phyloP scores from a whole-genome alignment of 2,329 filamentous ascomycete genomes.

The Curvularia eragrostidis region DNA sequence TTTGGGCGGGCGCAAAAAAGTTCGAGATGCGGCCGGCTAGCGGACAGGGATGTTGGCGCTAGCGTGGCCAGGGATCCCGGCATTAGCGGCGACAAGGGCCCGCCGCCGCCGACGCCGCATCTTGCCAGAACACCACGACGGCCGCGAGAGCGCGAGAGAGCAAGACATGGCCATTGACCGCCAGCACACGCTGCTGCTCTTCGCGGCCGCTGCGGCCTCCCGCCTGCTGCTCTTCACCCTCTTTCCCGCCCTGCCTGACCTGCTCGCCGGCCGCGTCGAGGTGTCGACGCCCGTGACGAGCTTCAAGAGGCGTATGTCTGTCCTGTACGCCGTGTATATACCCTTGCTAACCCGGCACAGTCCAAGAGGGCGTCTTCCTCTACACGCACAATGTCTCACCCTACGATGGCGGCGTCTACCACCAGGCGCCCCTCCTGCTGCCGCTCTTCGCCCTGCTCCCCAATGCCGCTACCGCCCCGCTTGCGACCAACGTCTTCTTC shows the following conservation, averaged over 20 bases:
- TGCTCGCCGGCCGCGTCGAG: conserved; percentile 90
- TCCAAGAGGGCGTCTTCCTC: conserved; percentile 95
- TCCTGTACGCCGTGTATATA: too few relatives aligned
- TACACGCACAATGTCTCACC: conserved; percentile 97
- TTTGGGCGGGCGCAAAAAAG: conserved; percentile 39
- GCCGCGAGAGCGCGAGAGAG: neutral
- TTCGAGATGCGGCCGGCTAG: conserved; percentile 33
- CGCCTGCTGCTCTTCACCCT: conserved; percentile 79
- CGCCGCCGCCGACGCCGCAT: conserved; percentile 5
- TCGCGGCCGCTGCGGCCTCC: conserved; percentile 76
- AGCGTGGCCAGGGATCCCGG: conserved; percentile 27
- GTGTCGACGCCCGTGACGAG: conserved; percentile 96
- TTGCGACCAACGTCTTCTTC: conserved; percentile 82
- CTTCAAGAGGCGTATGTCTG: conserved; percentile 84
- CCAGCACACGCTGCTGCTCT: conserved; percentile 70
- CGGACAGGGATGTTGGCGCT: conserved; percentile 23
- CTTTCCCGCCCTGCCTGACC: conserved; percentile 82
- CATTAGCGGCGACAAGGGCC: conserved; percentile 31
- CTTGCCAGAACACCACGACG: conserved; percentile 16
- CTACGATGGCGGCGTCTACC: conserved; percentile 89
- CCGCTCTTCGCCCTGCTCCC: conserved; percentile 91
- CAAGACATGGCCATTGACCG: conserved; percentile 52
- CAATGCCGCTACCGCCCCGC: conserved; percentile 67
- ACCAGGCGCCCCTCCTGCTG: conserved; percentile 81
- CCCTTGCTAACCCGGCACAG: conserved; percentile 58